These are phyloP conservation scores for Glycine soja DNA, from an alignment of 306 rosid genomes.

Conservation along the genomic window DNA sequence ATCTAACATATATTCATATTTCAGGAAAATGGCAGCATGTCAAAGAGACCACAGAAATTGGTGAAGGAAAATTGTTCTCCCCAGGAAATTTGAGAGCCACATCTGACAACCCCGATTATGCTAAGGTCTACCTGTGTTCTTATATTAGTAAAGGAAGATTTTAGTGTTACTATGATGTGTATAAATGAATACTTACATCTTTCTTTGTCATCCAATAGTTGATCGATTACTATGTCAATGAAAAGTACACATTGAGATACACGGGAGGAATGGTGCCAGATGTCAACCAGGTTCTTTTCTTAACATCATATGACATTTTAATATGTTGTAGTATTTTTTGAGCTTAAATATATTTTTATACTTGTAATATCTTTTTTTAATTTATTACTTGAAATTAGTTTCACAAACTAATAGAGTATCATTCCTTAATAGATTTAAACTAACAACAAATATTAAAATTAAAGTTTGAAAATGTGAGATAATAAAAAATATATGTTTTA, in stretches of 20 bases:
- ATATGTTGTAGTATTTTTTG: no score
- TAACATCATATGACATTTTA: constrained; percentile 37
- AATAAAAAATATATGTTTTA: constrained; percentile 28
- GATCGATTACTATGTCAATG: constrained; percentile 79
- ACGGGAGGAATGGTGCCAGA: constrained; percentile 99
- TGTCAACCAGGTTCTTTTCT: constrained; percentile 83
- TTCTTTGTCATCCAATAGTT: constrained; percentile 59
- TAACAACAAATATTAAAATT: no score
- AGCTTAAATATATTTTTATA: constrained; percentile 23
- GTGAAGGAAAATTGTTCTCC: constrained; percentile 96
- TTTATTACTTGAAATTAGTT: no score
- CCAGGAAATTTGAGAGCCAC: constrained; percentile 99
- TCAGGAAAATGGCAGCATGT: constrained; percentile 98
- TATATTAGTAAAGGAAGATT: constrained; percentile 17
- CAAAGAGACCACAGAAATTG: constrained; percentile 90
- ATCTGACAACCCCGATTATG: constrained; percentile 84
- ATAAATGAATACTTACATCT: constrained; percentile 42
- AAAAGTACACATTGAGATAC: constrained; percentile 96
- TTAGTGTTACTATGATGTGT: neutral
- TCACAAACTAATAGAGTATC: no score
- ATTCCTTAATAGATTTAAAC: no score
- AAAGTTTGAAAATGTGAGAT: neutral
- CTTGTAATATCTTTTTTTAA: no score
- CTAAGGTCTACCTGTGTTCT: constrained; percentile 59
- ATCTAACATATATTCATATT: constrained; percentile 38